Conservation (phyloP, 2,329 filamentous ascomycete genomes). For the Allantophomopsis cytisporea region DNA sequence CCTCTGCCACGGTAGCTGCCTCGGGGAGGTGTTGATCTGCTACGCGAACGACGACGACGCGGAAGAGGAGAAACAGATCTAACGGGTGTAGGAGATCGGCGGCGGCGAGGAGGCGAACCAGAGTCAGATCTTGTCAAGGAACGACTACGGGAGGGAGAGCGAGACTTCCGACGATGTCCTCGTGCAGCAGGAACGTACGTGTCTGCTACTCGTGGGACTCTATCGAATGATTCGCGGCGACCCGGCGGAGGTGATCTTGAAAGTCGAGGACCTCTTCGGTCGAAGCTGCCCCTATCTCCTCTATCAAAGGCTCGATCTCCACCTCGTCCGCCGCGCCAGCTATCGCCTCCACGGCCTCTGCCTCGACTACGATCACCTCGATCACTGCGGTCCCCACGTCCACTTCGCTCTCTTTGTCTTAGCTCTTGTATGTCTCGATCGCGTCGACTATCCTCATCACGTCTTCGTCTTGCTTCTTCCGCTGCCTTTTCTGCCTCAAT, state of each 20-base stretch:
- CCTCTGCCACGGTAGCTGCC: constrained; percentile 14
- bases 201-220: constrained; percentile 15
- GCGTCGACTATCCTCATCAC: constrained; percentile 57
- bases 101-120: constrained; percentile 13
- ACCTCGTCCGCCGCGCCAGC: constrained; percentile 21
- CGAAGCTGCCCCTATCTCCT: constrained; percentile 22
- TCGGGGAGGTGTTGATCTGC: constrained; percentile 14
- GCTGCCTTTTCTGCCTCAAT: constrained; percentile 72
- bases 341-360: constrained; percentile 26
- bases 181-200: constrained; percentile 19
- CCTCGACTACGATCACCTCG: constrained; percentile 25
- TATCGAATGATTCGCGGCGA: constrained; percentile 20
- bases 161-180: constrained; percentile 14
- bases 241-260: constrained; percentile 25
- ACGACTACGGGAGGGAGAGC: constrained; percentile 7
- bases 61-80: constrained; percentile 17
- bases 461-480: constrained; percentile 57
- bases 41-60: constrained; percentile 10
- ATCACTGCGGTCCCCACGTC: constrained; percentile 34
- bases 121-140: constrained; percentile 15
- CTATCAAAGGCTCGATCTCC: constrained; percentile 20
- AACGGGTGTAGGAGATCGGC: constrained; percentile 10
- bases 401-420: constrained; percentile 49
- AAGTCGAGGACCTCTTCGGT: constrained; percentile 27
- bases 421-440: constrained; percentile 58